Conservation (phyloP, 805 yeast genomes). For the Cyberlindnera mrakii region DNA sequence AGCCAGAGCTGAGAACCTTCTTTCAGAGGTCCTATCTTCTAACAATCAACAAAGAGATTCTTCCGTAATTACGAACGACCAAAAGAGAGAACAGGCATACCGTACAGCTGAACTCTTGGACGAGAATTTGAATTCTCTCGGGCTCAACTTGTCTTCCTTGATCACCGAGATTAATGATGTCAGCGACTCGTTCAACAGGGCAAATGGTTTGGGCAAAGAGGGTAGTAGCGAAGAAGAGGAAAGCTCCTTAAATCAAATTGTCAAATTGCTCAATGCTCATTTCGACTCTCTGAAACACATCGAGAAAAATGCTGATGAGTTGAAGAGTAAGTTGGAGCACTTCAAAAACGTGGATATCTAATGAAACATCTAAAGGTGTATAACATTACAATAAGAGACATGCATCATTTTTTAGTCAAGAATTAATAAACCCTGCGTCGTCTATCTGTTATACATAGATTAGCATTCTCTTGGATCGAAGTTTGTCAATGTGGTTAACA, state of each 20-base stretch:
- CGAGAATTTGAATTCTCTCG: slow-evolving; percentile 72
- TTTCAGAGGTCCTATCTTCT: slow-evolving; percentile 31
- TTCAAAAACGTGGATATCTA: slow-evolving; percentile 18
- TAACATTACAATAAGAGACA: not conserved
- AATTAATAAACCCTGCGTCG: not conserved
- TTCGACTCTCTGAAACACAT: slow-evolving; percentile 85
- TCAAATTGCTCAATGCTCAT: slow-evolving; percentile 80
- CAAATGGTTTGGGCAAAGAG: slow-evolving; percentile 35
- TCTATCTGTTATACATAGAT: not conserved
- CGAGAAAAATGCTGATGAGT: slow-evolving; percentile 61
- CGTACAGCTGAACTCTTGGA: slow-evolving; percentile 80
- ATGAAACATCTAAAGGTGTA: not conserved
- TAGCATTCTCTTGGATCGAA: slow-evolving; percentile 30
- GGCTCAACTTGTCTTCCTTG: slow-evolving; percentile 66
- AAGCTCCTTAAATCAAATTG: slow-evolving; percentile 58
- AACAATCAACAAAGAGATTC: slow-evolving; percentile 22
- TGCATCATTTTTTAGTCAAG: not conserved
- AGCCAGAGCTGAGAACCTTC: slow-evolving; percentile 29
- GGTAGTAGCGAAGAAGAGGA: slow-evolving; percentile 32
- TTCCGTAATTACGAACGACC: slow-evolving; percentile 56
- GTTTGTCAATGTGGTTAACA: slow-evolving; percentile 45
- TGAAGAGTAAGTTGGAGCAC: slow-evolving; percentile 59
- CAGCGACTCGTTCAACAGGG: slow-evolving; percentile 71
- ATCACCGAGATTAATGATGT: slow-evolving; percentile 80
- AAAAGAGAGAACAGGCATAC: slow-evolving; percentile 85